A percentile compares a stretch with the other conserved stretches of the same genome.
These are phyloP conservation scores for Scalesia atractyloides DNA, from an alignment of 129 eudicot genomes.

Conservation along the genomic window DNA sequence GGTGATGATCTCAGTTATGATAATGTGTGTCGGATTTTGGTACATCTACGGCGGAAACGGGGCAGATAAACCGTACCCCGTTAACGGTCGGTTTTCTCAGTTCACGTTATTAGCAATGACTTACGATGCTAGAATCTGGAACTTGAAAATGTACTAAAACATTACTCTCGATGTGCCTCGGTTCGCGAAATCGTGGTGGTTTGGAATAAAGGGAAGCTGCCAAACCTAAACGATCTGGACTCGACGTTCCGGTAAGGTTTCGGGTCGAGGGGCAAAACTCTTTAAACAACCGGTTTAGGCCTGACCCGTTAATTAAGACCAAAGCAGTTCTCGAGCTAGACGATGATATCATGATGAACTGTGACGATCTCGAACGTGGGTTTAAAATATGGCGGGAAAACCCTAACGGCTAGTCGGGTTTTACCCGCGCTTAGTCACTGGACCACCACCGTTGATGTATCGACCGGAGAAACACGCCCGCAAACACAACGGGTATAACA, in stretches of 20 bases:
- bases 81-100: conserved; percentile 63
- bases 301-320: conserved; percentile 60
- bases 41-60: conserved; percentile 76
- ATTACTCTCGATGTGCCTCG: conserved; percentile 80
- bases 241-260: conserved; percentile 68
- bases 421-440: conserved; percentile 68
- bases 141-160: conserved; percentile 70
- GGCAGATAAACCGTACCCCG: conserved; percentile 64
- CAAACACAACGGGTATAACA: conserved; percentile 63
- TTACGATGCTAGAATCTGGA: conserved; percentile 82
- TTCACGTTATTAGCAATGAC: conserved; percentile 84
- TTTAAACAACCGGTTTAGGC: conserved; percentile 68
- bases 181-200: conserved; percentile 84
- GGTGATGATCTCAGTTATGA: conserved; percentile 34
- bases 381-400: conserved; percentile 81
- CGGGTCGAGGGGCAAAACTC: conserved; percentile 69
- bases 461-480: conserved; percentile 84
- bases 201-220: conserved; percentile 85
- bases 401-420: conserved; percentile 81
- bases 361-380: conserved; percentile 81
- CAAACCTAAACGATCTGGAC: conserved; percentile 51
- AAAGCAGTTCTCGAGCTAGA: conserved; percentile 81
- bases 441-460: conserved; percentile 57
- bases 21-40: conserved; percentile 50
- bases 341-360: conserved; percentile 89